Evolutionary conservation across 2,329 filamentous ascomycete species (phyloP).

Genomic region (Ophiostoma piceae): DNA sequence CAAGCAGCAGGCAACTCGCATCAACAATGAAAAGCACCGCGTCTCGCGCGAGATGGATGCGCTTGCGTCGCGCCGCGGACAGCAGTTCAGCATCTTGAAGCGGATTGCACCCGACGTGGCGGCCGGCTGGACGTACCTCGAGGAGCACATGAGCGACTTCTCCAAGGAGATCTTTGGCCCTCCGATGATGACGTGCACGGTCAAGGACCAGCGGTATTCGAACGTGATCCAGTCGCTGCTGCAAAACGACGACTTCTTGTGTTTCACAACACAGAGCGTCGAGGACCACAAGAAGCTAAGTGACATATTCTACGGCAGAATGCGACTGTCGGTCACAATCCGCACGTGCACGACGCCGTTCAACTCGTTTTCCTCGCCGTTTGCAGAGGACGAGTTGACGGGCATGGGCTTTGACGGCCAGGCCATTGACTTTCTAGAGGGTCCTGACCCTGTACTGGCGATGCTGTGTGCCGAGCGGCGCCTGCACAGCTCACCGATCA

Average conservation of each 20-base stretch:
- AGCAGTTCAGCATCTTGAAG: slow-evolving; percentile 11
- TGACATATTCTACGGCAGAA: slow-evolving; percentile 54
- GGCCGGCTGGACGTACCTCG: slow-evolving; percentile 74
- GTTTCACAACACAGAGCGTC: slow-evolving; percentile 70
- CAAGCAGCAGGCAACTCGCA: slow-evolving; percentile 14
- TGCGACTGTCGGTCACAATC: slow-evolving; percentile 68
- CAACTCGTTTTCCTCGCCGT: slow-evolving; percentile 48
- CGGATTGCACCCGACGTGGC: slow-evolving; percentile 35
- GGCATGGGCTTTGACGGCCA: slow-evolving; percentile 69
- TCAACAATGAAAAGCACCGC: slow-evolving; percentile 25
- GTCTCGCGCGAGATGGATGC: slow-evolving; percentile 38
- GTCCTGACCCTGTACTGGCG: slow-evolving; percentile 75
- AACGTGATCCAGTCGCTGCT: slow-evolving; percentile 51
- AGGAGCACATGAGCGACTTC: slow-evolving; percentile 63
- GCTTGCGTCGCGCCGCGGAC: slow-evolving; percentile 57
- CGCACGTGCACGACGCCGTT: slow-evolving; percentile 56
- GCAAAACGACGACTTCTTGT: slow-evolving; percentile 49
- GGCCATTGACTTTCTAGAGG: slow-evolving; percentile 70
- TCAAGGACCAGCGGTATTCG: slow-evolving; percentile 65
- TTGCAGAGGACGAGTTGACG: slow-evolving; percentile 51
- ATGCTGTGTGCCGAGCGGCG: slow-evolving; percentile 75
- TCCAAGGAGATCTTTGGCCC: slow-evolving; percentile 75
- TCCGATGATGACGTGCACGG: slow-evolving; percentile 70
- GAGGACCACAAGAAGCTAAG: slow-evolving; percentile 72
- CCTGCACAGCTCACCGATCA: slow-evolving; percentile 64